phyloP scores from a whole-genome alignment of 106 monocot genomes.

The Iris macrosiphon region DNA sequence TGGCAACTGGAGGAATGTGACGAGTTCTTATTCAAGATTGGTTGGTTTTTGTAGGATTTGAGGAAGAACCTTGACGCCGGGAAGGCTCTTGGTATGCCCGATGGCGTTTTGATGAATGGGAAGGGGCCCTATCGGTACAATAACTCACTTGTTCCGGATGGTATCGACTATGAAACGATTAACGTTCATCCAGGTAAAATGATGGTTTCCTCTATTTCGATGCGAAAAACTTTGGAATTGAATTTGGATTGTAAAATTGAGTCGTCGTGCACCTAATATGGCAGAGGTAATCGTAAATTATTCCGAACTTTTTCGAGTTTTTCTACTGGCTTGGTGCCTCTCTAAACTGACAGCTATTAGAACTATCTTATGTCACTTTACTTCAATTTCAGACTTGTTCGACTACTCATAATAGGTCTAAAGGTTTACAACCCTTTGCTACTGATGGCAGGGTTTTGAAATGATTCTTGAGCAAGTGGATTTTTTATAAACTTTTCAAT shows the following conservation, averaged over 20 bases:
- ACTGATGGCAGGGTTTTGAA: too few relatives aligned
- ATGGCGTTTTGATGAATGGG: slow-evolving; percentile 70
- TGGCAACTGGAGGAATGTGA: background rate
- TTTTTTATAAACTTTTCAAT: too few relatives aligned
- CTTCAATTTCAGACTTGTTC: too few relatives aligned
- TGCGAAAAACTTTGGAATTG: background rate
- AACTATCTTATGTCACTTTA: too few relatives aligned
- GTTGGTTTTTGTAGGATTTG: slow-evolving; percentile 26
- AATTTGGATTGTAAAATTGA: slow-evolving; percentile 4
- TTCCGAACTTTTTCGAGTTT: too few relatives aligned
- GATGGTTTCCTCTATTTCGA: slow-evolving; percentile 2
- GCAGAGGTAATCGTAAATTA: background rate
- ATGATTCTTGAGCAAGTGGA: too few relatives aligned
- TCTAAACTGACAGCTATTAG: too few relatives aligned
- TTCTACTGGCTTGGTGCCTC: too few relatives aligned
- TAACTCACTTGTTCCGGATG: slow-evolving; percentile 32
- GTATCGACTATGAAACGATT: slow-evolving; percentile 40
- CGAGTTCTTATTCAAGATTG: background rate
- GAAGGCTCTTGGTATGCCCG: slow-evolving; percentile 47
- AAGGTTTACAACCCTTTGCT: too few relatives aligned
- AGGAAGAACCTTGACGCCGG: slow-evolving; percentile 59
- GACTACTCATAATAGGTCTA: too few relatives aligned
- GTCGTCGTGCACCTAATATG: slow-evolving; percentile 3
- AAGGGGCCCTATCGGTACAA: slow-evolving; percentile 63
- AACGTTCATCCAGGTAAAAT: slow-evolving; percentile 44